A percentile compares a stretch with the other conserved stretches of the same genome.
These are phyloP conservation scores for Pseudogymnoascus sp. DNA, from an alignment of 2,329 filamentous ascomycete genomes.

Conservation along the genomic window DNA sequence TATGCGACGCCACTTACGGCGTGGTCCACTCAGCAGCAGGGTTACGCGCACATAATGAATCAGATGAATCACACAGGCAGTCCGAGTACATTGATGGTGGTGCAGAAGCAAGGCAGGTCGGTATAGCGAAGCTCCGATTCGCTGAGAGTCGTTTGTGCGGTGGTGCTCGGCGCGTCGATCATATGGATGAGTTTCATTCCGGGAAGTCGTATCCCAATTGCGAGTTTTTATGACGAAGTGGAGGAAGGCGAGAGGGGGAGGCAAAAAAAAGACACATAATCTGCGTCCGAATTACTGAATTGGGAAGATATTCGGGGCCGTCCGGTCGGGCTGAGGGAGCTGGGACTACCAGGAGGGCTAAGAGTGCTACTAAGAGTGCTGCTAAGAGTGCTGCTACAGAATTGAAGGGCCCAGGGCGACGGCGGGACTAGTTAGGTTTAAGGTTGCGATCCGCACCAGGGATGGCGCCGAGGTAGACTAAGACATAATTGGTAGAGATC, in stretches of 20 bases:
- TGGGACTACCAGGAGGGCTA: background rate
- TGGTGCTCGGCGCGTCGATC: background rate
- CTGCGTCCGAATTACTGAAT: background rate
- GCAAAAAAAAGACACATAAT: background rate
- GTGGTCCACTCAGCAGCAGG: background rate
- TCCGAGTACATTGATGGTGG: background rate
- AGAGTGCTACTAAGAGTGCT: background rate
- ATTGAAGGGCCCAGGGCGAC: background rate
- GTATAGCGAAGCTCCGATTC: background rate
- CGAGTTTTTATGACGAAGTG: background rate
- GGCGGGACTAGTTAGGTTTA: slow-evolving; percentile 4
- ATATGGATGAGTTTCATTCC: background rate
- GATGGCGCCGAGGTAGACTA: slow-evolving; percentile 4
- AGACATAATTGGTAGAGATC: background rate
- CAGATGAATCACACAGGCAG: background rate
- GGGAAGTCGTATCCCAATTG: background rate
- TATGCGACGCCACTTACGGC: background rate
- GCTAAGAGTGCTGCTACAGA: background rate
- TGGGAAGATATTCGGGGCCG: background rate
- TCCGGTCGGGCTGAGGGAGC: background rate
- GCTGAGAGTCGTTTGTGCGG: background rate
- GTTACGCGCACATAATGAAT: background rate
- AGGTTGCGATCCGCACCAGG: slow-evolving; percentile 13
- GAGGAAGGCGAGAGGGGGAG: background rate
- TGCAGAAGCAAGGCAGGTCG: background rate